Conservation (phyloP, 345 rosid genomes). For the Corymbia maculata region DNA sequence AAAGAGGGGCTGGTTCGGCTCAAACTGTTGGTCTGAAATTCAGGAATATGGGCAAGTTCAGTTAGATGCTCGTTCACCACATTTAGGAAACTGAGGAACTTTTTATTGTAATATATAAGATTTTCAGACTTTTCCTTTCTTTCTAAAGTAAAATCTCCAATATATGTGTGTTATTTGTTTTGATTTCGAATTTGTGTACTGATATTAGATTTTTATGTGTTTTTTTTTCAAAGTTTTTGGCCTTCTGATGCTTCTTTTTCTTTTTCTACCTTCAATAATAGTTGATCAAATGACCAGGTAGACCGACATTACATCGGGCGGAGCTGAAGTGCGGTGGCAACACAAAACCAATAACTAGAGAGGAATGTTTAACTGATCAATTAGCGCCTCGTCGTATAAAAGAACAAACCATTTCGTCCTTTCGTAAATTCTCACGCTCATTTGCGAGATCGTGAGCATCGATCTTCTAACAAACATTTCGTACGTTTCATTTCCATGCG, state of each 20-base stretch:
- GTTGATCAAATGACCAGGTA: not conserved
- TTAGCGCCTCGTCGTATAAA: not conserved
- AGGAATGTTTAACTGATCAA: not conserved
- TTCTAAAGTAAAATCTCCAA: not conserved
- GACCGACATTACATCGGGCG: not conserved
- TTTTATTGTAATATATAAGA: accelerated
- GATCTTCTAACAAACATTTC: not conserved
- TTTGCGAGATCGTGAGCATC: not conserved
- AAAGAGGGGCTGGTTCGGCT: not conserved
- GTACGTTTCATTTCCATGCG: not conserved
- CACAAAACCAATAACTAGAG: not conserved
- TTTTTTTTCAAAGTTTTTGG: not conserved
- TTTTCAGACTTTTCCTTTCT: not conserved
- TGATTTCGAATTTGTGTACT: not conserved
- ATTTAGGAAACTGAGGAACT: not conserved
- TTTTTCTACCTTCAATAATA: too few relatives aligned
- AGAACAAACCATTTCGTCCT: not conserved
- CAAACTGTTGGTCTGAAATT: not conserved
- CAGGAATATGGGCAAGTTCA: not conserved
- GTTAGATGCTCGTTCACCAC: not conserved
- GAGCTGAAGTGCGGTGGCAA: not conserved
- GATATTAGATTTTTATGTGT: not conserved
- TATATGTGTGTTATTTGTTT: not conserved
- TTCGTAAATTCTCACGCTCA: not conserved
- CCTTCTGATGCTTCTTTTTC: not conserved